phyloP scores from a whole-genome alignment of 768 basidiomycete genomes.

The Xanthoconium stramineum region DNA sequence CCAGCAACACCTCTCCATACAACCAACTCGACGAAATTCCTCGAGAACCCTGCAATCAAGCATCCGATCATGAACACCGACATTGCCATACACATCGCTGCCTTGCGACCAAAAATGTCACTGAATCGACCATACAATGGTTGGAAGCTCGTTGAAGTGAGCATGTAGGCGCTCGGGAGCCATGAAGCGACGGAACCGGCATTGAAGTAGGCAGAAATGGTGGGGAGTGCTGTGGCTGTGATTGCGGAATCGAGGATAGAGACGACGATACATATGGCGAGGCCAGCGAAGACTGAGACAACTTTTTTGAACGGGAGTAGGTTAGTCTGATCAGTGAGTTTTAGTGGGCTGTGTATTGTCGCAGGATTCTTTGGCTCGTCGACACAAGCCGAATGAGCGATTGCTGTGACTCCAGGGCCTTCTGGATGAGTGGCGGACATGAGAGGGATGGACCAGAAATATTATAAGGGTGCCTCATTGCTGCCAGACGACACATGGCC shows the following conservation, averaged over 20 bases:
- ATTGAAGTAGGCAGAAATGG: not conserved
- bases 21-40: not conserved
- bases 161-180: not conserved
- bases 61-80: not conserved
- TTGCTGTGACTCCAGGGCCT: not conserved
- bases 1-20: not conserved
- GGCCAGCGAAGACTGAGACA: not conserved
- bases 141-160: not conserved
- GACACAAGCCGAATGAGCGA: not conserved
- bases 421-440: not conserved
- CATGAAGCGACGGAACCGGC: not conserved
- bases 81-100: not conserved
- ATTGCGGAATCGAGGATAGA: not conserved
- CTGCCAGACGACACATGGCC: no score
- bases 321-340: not conserved
- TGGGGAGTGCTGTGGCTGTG: not conserved
- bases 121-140: not conserved
- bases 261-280: not conserved
- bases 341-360: not conserved
- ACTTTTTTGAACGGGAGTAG: not conserved
- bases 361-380: not conserved
- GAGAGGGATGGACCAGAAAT: not conserved
- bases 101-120: constrained; percentile 1
- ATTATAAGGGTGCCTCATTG: no score
- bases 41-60: not conserved